phyloP scores from a whole-genome alignment of 345 rosid species.

The Pugionium cornutum region DNA sequence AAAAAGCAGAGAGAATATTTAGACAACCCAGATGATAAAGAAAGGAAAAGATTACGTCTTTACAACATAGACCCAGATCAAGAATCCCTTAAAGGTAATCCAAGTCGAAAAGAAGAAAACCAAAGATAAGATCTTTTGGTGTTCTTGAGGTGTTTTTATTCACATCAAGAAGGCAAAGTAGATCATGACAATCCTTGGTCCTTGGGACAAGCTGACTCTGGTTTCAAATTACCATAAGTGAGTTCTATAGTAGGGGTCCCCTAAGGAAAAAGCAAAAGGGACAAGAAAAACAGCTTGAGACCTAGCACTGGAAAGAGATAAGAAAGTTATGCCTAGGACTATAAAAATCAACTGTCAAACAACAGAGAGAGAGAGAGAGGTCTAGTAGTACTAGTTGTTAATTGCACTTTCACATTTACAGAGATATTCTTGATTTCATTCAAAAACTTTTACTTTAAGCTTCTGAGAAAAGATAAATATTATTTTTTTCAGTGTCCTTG shows the following conservation, averaged over 20 bases:
- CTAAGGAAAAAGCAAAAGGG: constrained; percentile 34
- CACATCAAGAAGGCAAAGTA: constrained; percentile 11
- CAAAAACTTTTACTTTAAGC: constrained; percentile 22
- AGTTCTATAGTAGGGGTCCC: constrained; percentile 35
- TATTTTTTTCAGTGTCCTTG: constrained; percentile 48
- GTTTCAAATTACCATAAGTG: constrained; percentile 27
- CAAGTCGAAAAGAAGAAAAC: background rate
- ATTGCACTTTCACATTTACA: constrained; percentile 26
- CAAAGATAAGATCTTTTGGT: constrained; percentile 15
- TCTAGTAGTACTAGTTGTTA: constrained; percentile 23
- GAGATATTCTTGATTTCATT: constrained; percentile 35
- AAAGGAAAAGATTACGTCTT: constrained; percentile 49
- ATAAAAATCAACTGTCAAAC: constrained; percentile 29
- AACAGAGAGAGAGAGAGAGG: constrained; percentile 12
- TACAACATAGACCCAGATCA: constrained; percentile 44
- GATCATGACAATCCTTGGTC: constrained; percentile 42
- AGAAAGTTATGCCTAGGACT: constrained; percentile 40
- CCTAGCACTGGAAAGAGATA: constrained; percentile 36
- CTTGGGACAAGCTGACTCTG: constrained; percentile 38
- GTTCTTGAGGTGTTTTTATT: constrained; percentile 18
- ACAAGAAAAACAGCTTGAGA: constrained; percentile 40
- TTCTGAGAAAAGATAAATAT: constrained; percentile 11
- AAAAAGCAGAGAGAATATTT: constrained; percentile 51
- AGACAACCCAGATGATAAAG: constrained; percentile 36
- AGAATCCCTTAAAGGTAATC: constrained; percentile 13